phyloP scores from a whole-genome alignment of 306 rosid species.

The Biancaea sappan region DNA sequence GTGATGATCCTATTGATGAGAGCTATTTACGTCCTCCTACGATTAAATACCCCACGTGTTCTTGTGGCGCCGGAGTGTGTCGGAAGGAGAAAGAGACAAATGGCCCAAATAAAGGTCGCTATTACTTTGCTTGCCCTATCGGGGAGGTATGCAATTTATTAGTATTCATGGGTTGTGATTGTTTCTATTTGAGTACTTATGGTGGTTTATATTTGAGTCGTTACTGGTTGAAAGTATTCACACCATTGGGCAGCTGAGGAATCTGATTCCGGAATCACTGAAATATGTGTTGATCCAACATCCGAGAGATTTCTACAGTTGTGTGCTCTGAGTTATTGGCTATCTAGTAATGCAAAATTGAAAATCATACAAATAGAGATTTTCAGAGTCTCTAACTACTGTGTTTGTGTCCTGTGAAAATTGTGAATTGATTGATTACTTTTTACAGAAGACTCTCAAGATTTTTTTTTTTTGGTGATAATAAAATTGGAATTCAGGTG shows the following conservation, averaged over 20 bases:
- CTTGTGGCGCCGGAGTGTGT: slow-evolving; percentile 50
- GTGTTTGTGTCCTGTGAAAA: neutral
- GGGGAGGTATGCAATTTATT: slow-evolving; percentile 21
- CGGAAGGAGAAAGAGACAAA: neutral
- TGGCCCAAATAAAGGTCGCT: neutral
- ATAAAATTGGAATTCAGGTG: neutral
- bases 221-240: neutral
- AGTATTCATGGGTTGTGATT: no score
- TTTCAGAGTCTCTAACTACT: neutral
- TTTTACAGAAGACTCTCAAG: no score
- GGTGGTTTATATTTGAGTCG: neutral
- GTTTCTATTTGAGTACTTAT: neutral
- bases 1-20: slow-evolving; percentile 25
- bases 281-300: neutral
- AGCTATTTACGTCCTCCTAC: slow-evolving; percentile 33
- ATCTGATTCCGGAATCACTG: neutral
- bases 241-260: no score
- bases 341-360: neutral
- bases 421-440: neutral
- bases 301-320: neutral
- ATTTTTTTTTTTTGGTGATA: neutral
- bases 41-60: slow-evolving; percentile 39
- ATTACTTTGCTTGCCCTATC: slow-evolving; percentile 41
- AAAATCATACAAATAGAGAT: neutral
- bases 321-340: neutral